Evolutionary conservation across 495 filamentous ascomycete genomes (phyloP).

Genomic region (Neurospora africana): DNA sequence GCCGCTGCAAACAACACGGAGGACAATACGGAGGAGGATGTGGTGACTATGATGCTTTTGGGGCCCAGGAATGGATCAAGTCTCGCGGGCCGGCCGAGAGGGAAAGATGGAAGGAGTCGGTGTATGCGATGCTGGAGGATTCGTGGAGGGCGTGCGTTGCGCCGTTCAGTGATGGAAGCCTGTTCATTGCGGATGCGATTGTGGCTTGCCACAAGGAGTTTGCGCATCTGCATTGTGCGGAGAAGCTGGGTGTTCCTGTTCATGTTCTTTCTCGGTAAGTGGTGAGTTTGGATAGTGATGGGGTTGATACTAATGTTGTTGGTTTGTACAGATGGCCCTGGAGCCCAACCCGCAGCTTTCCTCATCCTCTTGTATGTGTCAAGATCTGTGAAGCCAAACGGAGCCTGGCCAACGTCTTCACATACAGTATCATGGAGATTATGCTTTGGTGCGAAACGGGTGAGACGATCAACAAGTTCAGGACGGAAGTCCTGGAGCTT

Average conservation of each 20-base stretch:
- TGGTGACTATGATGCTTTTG: slow-evolving; percentile 51
- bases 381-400: slow-evolving; percentile 41
- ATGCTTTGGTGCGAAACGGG: slow-evolving; percentile 45
- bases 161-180: slow-evolving; percentile 30
- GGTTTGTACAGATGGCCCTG: background rate
- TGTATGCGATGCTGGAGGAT: slow-evolving; percentile 52
- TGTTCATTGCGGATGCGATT: slow-evolving; percentile 57
- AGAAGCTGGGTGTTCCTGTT: slow-evolving; percentile 44
- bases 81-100: slow-evolving; percentile 46
- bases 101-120: slow-evolving; percentile 34
- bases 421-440: slow-evolving; percentile 51
- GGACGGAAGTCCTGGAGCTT: slow-evolving; percentile 41
- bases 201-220: slow-evolving; percentile 61
- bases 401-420: slow-evolving; percentile 49
- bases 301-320: too few species aligned
- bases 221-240: slow-evolving; percentile 53
- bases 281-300: background rate
- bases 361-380: slow-evolving; percentile 53
- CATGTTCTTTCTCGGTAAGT: slow-evolving; percentile 45
- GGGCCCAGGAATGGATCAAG: slow-evolving; percentile 26
- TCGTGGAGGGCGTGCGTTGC: slow-evolving; percentile 57
- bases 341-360: slow-evolving; percentile 26
- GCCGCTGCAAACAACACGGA: background rate
- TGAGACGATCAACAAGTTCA: slow-evolving; percentile 46
- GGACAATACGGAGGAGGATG: slow-evolving; percentile 29